phyloP scores from a whole-genome alignment of 192 early-diverging fungal species.

The Anaeromyces robustus region DNA sequence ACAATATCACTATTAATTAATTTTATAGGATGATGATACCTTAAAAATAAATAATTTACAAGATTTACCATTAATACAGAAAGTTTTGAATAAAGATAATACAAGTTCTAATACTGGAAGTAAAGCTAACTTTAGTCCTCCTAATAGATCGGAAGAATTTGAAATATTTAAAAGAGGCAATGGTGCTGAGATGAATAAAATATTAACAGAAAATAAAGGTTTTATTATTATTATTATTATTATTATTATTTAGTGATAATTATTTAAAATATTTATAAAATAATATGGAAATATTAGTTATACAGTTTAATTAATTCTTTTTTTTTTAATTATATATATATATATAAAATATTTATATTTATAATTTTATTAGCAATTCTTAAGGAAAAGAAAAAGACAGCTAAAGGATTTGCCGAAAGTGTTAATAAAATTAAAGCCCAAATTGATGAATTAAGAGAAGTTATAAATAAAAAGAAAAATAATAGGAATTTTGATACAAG shows the following conservation, averaged over 20 bases:
- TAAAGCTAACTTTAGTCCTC: slow-evolving; percentile 7
- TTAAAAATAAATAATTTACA: neutral
- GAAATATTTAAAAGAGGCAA: slow-evolving; percentile 34
- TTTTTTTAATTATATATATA: neutral
- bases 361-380: slow-evolving; percentile 15
- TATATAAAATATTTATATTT: neutral
- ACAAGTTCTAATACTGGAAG: neutral
- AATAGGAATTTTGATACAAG: slow-evolving; percentile 2
- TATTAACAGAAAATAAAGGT: slow-evolving; percentile 44
- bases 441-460: slow-evolving; percentile 22
- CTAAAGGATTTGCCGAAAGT: slow-evolving; percentile 18
- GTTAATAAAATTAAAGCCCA: slow-evolving; percentile 25
- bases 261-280: too few species aligned
- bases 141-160: slow-evolving; percentile 34
- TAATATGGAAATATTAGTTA: too few species aligned
- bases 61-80: neutral
- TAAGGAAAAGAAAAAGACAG: slow-evolving; percentile 27
- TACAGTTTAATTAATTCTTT: neutral
- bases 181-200: slow-evolving; percentile 30
- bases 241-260: too few species aligned
- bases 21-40: neutral
- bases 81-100: neutral
- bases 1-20: too few species aligned
- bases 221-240: too few species aligned
- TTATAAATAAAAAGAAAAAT: slow-evolving; percentile 13